Evolutionary conservation across 2,329 filamentous ascomycete species (phyloP), one percentile per base, ranked within the genome.

Genomic region (Botrytis hyacinthi): DNA sequence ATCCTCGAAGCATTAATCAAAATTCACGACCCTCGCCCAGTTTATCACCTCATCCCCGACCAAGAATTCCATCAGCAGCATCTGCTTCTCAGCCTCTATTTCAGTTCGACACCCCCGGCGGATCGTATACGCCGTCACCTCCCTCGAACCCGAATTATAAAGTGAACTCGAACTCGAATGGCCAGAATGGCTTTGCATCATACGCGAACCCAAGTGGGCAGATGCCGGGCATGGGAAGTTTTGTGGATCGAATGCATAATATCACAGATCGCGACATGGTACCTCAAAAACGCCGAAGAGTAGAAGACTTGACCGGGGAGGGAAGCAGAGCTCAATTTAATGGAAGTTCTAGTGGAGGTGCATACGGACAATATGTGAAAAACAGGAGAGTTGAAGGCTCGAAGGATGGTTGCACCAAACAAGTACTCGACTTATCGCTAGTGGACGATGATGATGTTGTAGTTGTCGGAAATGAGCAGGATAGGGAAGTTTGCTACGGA

Each of bases 401-500:
- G 44, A 77, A 80, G 37, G 78, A 82, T 73, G 76, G 79, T 2
- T 73, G 80, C 3, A 75, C 80, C 32, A 76, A 78, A 62, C 76
- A 76, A 76, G 79, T 84, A 22, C 85, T 88, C 54, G 83, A 86
- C 75, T 79, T 87, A 67, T 86, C 84, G 35, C 14, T 32, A 78
- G 84, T 79, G 80, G 85, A 84, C 29, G 90, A 92, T 61, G 88
- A 90, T 40, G 88, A 92, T 16, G 79, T 89, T 6, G 82, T 87
- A 32, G 84, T 90, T 51, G 81, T 90, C 22, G 86, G 87, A 60
- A 87, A 92, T 73, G 86, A 89, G 44, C 87, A 85, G 65, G 87
- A 90, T 32, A 89, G 93, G 79, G 90, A 93, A 79, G 91, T 97
- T 5, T 97, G 93, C 82, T 94, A 93, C 79, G 94, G 94, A 60